Evolutionary conservation across 495 filamentous ascomycete species (phyloP).

Genomic region (Lasiosphaeria ovina): DNA sequence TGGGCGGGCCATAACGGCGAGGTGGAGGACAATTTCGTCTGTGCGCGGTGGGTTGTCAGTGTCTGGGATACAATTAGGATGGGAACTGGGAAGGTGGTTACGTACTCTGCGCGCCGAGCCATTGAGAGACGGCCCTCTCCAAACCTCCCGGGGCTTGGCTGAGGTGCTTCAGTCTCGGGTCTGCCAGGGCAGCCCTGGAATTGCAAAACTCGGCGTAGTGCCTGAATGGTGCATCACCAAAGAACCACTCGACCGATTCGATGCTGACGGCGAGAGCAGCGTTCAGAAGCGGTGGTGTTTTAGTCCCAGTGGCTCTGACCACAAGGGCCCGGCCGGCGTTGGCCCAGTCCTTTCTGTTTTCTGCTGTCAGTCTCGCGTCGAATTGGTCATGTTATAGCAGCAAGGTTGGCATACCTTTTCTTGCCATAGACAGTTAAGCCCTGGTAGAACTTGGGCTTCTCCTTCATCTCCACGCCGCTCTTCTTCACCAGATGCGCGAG

Average conservation of each 20-base stretch:
- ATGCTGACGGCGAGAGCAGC: conserved; percentile 57
- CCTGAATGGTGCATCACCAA: conserved; percentile 60
- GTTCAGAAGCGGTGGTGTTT: conserved; percentile 56
- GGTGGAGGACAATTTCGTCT: conserved; percentile 63
- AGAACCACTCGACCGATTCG: conserved; percentile 65
- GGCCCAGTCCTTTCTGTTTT: conserved; percentile 51
- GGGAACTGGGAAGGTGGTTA: not conserved
- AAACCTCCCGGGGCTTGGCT: conserved; percentile 53
- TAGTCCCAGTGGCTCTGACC: conserved; percentile 19
- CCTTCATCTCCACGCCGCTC: conserved; percentile 54
- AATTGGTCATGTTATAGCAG: not conserved
- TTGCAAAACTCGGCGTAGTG: conserved; percentile 63
- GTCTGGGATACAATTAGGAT: not conserved
- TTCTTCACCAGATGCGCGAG: conserved; percentile 59
- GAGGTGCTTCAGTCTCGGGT: conserved; percentile 56
- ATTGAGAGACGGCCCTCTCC: conserved; percentile 57
- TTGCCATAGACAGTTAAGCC: conserved; percentile 55
- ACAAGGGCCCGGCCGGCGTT: conserved; percentile 46
- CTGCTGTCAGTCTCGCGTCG: not conserved
- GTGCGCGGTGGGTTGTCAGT: conserved; percentile 32
- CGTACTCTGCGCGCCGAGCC: conserved; percentile 58
- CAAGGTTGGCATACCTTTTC: conserved; percentile 54
- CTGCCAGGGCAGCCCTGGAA: conserved; percentile 48
- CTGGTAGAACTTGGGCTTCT: conserved; percentile 67
- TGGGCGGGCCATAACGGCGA: conserved; percentile 52